Conservation (phyloP, 1,284 basidiomycete species). For the Xerocomus amazonicus region DNA sequence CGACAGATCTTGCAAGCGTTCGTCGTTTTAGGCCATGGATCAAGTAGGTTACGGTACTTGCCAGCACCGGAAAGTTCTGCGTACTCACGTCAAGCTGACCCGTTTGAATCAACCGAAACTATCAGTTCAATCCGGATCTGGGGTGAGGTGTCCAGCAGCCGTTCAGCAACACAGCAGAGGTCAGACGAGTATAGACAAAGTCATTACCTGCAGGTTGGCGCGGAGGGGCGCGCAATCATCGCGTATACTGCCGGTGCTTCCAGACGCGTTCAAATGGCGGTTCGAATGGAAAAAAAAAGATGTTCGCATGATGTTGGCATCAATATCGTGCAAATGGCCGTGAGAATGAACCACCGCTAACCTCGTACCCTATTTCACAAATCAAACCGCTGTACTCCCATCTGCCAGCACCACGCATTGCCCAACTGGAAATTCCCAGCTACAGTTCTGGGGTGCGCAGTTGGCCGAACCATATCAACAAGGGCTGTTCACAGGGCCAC, state of each 20-base stretch:
- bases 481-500: background rate
- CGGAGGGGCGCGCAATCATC: background rate
- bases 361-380: constrained; percentile 1
- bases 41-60: no score
- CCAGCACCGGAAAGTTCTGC: background rate
- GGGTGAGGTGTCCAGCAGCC: background rate
- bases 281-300: background rate
- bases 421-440: constrained; percentile 13
- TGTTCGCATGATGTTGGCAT: background rate
- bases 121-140: background rate
- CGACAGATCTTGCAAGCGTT: no score
- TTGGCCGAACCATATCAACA: constrained; percentile 1
- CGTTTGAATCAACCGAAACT: background rate
- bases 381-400: constrained; percentile 4
- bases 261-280: background rate
- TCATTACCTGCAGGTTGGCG: constrained; percentile 2
- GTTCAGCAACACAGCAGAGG: background rate
- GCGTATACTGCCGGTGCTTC: background rate
- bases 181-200: constrained; percentile 1
- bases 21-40: no score
- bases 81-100: constrained; percentile 3
- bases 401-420: background rate
- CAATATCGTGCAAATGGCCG: background rate
- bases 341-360: constrained; percentile 14
- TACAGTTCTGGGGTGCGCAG: constrained; percentile 14